These are phyloP conservation scores for Guillardia theta DNA, from an alignment of 78 protist genomes.

Conservation along the genomic window DNA sequence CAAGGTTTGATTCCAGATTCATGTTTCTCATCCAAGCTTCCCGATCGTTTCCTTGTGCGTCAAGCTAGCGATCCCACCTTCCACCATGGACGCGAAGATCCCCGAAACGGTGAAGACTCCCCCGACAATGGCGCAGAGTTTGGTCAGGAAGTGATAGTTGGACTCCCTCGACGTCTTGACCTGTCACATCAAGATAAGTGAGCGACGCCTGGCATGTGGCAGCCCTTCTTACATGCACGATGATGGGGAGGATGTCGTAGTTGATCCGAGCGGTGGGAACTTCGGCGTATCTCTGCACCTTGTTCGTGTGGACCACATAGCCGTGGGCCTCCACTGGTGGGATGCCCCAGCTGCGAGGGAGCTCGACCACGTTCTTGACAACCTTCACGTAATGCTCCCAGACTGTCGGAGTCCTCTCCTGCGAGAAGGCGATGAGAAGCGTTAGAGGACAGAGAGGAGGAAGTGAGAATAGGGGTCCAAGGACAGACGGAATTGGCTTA, in stretches of 20 bases:
- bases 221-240: background rate
- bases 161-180: background rate
- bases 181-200: background rate
- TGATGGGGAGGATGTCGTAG: constrained; percentile 39
- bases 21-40: background rate
- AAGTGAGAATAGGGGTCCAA: background rate
- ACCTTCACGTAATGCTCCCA: constrained; percentile 22
- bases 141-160: background rate
- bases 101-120: constrained; percentile 87
- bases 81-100: constrained; percentile 67
- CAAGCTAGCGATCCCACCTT: background rate
- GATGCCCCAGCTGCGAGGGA: background rate
- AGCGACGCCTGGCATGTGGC: background rate
- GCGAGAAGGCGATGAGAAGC: background rate
- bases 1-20: too few relatives aligned
- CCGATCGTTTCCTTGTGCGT: background rate
- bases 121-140: constrained; percentile 31
- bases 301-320: background rate
- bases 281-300: background rate
- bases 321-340: constrained; percentile 23
- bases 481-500: background rate
- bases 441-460: background rate
- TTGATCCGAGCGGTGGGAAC: background rate
- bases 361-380: background rate
- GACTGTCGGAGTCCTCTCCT: background rate